Evolutionary conservation across 331 rosid genomes (phyloP).

Genomic region (Telfairia occidentalis): DNA sequence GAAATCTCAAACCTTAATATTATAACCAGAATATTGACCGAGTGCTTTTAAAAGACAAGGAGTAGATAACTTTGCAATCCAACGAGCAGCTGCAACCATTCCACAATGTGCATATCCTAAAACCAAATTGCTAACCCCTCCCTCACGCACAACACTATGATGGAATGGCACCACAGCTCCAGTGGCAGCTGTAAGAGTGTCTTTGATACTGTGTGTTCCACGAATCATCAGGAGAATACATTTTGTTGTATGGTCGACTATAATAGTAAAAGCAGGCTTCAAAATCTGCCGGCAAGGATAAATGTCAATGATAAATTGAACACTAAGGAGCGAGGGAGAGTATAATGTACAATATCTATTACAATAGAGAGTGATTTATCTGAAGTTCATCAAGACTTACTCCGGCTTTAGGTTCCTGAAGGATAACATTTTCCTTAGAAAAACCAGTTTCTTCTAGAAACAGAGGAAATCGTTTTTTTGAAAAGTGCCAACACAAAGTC

Average conservation of each 20-base stretch:
- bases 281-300: slow-evolving; percentile 50
- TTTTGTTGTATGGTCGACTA: slow-evolving; percentile 48
- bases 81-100: slow-evolving; percentile 97
- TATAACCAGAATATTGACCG: slow-evolving; percentile 41
- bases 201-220: slow-evolving; percentile 94
- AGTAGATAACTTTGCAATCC: slow-evolving; percentile 79
- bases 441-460: slow-evolving; percentile 85
- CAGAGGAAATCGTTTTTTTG: slow-evolving; percentile 67
- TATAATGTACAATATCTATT: not conserved
- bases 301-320: slow-evolving; percentile 14
- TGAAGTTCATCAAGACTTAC: slow-evolving; percentile 40
- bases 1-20: slow-evolving; percentile 48
- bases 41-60: slow-evolving; percentile 72
- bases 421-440: slow-evolving; percentile 56
- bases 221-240: slow-evolving; percentile 71
- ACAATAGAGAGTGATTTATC: not conserved
- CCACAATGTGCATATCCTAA: slow-evolving; percentile 96
- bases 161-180: slow-evolving; percentile 92
- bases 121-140: slow-evolving; percentile 78
- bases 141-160: slow-evolving; percentile 70
- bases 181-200: slow-evolving; percentile 82
- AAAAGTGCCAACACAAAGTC: slow-evolving; percentile 89
- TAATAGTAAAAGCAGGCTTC: slow-evolving; percentile 92
- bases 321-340: not conserved
- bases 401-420: slow-evolving; percentile 92